phyloP scores from a whole-genome alignment of 176 grass and related monocot species.

The Phragmites australis region DNA sequence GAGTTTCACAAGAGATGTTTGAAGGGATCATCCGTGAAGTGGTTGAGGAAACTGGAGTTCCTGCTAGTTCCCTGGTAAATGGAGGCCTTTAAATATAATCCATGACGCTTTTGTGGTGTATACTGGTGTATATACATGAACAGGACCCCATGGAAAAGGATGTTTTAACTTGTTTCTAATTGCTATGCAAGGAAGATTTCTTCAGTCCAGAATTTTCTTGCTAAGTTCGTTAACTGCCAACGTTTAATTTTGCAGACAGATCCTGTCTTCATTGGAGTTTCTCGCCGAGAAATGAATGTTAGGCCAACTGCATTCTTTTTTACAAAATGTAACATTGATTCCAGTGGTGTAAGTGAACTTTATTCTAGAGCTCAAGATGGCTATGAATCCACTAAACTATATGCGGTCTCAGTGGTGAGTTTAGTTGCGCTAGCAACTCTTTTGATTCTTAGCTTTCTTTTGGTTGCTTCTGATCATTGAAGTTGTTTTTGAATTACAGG shows the following conservation, averaged over 20 bases:
- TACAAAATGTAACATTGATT: slow-evolving; percentile 71
- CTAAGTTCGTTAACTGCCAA: neutral
- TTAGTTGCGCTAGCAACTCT: slow-evolving; percentile 2
- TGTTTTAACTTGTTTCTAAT: neutral
- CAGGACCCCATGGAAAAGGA: neutral
- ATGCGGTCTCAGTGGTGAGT: slow-evolving; percentile 57
- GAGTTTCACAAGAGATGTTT: slow-evolving; percentile 85
- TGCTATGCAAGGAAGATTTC: slow-evolving; percentile 9
- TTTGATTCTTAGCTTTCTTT: neutral
- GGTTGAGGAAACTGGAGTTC: slow-evolving; percentile 96
- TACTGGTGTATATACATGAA: neutral
- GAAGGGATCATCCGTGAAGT: slow-evolving; percentile 91
- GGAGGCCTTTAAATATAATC: neutral
- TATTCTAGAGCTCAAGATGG: slow-evolving; percentile 96
- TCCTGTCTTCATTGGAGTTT: slow-evolving; percentile 84
- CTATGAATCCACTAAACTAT: slow-evolving; percentile 83
- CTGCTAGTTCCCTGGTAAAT: slow-evolving; percentile 71
- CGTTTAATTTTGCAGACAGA: slow-evolving; percentile 51
- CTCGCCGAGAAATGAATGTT: slow-evolving; percentile 78
- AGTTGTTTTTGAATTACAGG: slow-evolving; percentile 47
- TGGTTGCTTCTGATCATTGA: neutral
- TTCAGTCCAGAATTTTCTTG: neutral
- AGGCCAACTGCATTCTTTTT: slow-evolving; percentile 91
- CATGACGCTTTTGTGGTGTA: neutral
- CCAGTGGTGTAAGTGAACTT: slow-evolving; percentile 52